phyloP scores from a whole-genome alignment of 2,329 filamentous ascomycete species.

The Cryphonectria radicalis region DNA sequence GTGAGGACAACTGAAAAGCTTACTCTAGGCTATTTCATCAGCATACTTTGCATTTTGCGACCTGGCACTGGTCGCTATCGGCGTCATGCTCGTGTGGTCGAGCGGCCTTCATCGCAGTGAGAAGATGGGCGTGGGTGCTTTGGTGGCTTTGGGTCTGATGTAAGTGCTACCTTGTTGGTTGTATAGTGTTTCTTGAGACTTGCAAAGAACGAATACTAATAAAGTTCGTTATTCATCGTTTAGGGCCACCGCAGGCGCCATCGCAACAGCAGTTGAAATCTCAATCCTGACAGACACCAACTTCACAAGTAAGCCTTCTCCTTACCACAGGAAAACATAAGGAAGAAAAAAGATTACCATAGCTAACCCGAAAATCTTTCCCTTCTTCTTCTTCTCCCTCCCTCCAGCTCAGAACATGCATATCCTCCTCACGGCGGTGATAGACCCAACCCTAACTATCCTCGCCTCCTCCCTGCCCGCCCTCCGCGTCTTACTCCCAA shows the following conservation, averaged over 20 bases:
- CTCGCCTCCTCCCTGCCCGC: constrained; percentile 16
- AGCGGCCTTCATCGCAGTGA: constrained; percentile 10
- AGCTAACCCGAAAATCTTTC: background rate
- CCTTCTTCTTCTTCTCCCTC: background rate
- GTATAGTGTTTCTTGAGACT: background rate
- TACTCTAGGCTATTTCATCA: background rate
- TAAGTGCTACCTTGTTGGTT: background rate
- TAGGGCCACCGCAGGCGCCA: constrained; percentile 15
- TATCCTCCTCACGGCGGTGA: constrained; percentile 14
- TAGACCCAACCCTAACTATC: constrained; percentile 21
- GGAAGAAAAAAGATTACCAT: background rate
- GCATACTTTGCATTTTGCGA: constrained; percentile 20
- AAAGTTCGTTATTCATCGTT: too few relatives aligned
- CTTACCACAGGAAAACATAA: background rate
- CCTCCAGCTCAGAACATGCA: constrained; percentile 9
- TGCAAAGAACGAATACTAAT: background rate
- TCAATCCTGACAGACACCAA: constrained; percentile 13
- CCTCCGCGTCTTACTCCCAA: constrained; percentile 14
- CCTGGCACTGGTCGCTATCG: constrained; percentile 14
- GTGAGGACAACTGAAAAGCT: background rate
- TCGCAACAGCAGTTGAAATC: constrained; percentile 17
- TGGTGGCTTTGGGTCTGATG: constrained; percentile 17
- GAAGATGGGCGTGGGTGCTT: constrained; percentile 14
- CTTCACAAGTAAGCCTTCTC: constrained; percentile 9
- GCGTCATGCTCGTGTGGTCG: constrained; percentile 17